These are phyloP conservation scores for Claviceps sorghi DNA, from an alignment of 2,329 filamentous ascomycete genomes.

Conservation along the genomic window DNA sequence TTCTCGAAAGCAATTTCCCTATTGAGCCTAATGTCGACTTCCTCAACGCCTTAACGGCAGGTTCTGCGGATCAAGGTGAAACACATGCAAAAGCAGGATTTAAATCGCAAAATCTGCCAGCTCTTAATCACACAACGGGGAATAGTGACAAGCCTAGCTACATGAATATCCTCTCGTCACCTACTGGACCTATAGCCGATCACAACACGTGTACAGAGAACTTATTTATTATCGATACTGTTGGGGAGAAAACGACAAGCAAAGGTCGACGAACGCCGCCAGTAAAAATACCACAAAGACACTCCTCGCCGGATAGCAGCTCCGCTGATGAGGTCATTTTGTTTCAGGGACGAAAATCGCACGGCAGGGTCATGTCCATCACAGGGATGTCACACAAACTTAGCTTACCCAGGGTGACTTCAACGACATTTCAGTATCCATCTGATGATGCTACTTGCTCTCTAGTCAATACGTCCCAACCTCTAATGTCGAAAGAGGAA, in stretches of 20 bases:
- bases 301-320: constrained; percentile 12
- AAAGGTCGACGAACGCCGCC: background rate
- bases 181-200: background rate
- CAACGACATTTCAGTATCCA: background rate
- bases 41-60: constrained; percentile 2
- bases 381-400: background rate
- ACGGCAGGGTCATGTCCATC: constrained; percentile 2
- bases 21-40: background rate
- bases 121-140: background rate
- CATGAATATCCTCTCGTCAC: background rate
- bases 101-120: background rate
- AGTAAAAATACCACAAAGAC: constrained; percentile 9
- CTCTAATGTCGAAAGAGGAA: background rate
- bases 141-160: background rate
- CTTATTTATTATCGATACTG: constrained; percentile 25
- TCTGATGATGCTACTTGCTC: background rate
- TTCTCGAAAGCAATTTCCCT: constrained; percentile 21
- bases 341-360: constrained; percentile 40
- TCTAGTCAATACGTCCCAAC: background rate
- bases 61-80: background rate
- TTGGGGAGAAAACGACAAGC: constrained; percentile 12
- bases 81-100: background rate
- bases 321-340: constrained; percentile 57
- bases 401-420: background rate
- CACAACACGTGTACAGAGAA: background rate